Base-by-base conservation (phyloP, 805 yeast genomes). In the Metahyphopichia silvanorum region DNA sequence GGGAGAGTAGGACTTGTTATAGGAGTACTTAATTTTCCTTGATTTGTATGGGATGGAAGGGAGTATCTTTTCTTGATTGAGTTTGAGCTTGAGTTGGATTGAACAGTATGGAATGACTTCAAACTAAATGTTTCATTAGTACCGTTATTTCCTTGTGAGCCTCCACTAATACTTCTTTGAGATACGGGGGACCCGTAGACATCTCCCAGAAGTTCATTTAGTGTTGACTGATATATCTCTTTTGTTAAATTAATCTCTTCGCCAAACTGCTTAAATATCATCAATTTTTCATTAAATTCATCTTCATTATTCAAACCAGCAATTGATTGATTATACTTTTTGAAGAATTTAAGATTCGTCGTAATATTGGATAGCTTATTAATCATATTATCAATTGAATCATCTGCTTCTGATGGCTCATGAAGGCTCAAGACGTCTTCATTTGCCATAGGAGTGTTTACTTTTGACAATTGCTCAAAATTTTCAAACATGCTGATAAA, bases 271-370 rank as follows among this genome's bases (percentile, higher is more conserved):
- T 44, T 44, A 35, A 63, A 64, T 2, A 66, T 66, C 37, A 53
- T 34, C 9, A 65, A 25, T 35, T 64, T 63, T 34, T 66, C 71
- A 31, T 55, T 52, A 16, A 51, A 35, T 32, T 66, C 71, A 16
- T 61, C 66, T 6, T 45, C 39, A 29, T 51, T 54, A 11, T 44
- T 38, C 4, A 48, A 38, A 5, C 39, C 31, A 18, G 43, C 27
- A 1, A 62, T 61, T 1, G 66, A 55, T 25, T 49, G 51, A 36
- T 61, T 58, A 41, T 64, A 66, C 29, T 63, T 63, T 30, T 58
- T 50, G 39, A 64, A 66, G 38, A 44, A 66, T 33, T 52, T 57
- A 21, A 66, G 42, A 38, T 64, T 65, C 3, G 63, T 53, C 4
- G 65, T 42, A 14, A 66, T 35, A 21, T 49, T 55, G 3, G 58